Base-by-base conservation (phyloP, 2,329 filamentous ascomycete species). In the Aureobasidium melanogenum region DNA sequence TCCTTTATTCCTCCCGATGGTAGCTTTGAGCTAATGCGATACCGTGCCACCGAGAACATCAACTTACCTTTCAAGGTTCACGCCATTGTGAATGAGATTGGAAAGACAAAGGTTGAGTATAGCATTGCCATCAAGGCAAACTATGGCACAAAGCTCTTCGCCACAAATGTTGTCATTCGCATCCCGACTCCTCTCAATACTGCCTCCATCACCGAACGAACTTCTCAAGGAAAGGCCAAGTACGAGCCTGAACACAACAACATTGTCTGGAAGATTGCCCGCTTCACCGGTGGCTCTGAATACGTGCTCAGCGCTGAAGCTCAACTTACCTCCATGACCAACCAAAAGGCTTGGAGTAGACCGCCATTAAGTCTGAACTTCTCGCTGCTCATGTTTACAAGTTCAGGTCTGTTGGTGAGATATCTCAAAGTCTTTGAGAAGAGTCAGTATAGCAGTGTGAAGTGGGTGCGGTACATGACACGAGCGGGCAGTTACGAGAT, bases 361-460 rank as follows among this genome's bases (percentile, higher is more conserved):
- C 95, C 95, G 52, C 94, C 94, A 4, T 78, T 99, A 64, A 97
- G 87, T 75, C 78, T 99, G 74, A 94, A 85, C 75, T 99, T 99
- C 71, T 94, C 88, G 65, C 76, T 99, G 69, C 81, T 99, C 69
- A 99, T 99, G 95, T 99, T 99, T 72, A 99, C 94, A 22, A 96
- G 91, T 72, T 95, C 89, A 0, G 94, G 94, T 0, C 73, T 99
- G 71, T 73, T 99, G 66, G 94, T 99, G 62, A 81, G 95, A 54
- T 99, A 99, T 74, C 77, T 99, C 62, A 99, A 99, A 77, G 94
- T 99, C 1, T 99, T 99, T 78, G 94, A 99, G 79, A 99, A 99
- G 85, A 94, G 85, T 75, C 97, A 97, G 75, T 99, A 99, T 74
- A 95, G 89, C 65, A 96, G 91, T 71, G 94, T 99, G 52, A 99